Percentiles rank a stretch among this genome's conserved stretches.
phyloP scores from a whole-genome alignment of 2,329 filamentous ascomycete genomes.

The Talaromyces amestolkiae region DNA sequence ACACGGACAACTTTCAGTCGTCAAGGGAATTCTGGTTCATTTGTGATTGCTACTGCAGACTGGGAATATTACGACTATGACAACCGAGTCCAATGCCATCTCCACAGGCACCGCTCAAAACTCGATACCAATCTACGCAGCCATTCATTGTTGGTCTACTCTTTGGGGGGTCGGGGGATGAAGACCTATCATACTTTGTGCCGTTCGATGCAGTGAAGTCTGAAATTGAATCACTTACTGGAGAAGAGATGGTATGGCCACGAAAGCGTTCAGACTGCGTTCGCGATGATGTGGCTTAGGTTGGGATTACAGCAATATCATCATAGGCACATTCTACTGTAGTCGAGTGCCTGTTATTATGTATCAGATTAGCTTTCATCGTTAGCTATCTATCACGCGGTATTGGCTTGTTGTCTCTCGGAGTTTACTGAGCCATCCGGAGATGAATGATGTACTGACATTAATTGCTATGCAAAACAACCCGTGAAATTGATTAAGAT shows the following conservation, averaged over 20 bases:
- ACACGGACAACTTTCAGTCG: not conserved
- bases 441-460: not conserved
- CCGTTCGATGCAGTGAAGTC: conserved; percentile 13
- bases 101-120: not conserved
- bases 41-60: not conserved
- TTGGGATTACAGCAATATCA: not conserved
- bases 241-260: conserved; percentile 9
- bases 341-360: not conserved
- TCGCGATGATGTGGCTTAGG: not conserved
- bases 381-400: not conserved
- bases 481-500: not conserved
- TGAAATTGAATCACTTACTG: conserved; percentile 1
- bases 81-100: conserved; percentile 1
- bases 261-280: not conserved
- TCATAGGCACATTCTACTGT: not conserved
- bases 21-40: conserved; percentile 7
- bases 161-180: not conserved
- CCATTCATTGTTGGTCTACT: conserved; percentile 12
- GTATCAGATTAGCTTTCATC: not conserved
- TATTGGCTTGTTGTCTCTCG: not conserved
- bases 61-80: not conserved
- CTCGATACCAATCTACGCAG: not conserved
- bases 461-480: not conserved
- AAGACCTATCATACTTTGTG: not conserved
- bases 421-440: not conserved